phyloP scores from a whole-genome alignment of 2,329 filamentous ascomycete genomes.

The Xylariales sp. region DNA sequence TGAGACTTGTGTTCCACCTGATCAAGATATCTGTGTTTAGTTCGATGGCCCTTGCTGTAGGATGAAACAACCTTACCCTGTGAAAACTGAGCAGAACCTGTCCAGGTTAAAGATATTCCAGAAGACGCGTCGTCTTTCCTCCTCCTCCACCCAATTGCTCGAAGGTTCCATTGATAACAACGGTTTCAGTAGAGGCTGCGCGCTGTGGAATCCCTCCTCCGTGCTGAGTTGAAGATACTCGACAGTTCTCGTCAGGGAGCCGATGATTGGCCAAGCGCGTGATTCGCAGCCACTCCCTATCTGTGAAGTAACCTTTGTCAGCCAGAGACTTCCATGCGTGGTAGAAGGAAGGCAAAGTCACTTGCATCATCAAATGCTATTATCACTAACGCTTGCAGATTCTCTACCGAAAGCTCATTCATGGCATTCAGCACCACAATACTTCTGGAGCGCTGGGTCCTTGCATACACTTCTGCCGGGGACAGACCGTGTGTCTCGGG shows the following conservation, averaged over 20 bases:
- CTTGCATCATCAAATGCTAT: constrained; percentile 29
- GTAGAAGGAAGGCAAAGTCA: background rate
- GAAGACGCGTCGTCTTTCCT: constrained; percentile 26
- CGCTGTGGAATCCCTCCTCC: constrained; percentile 20
- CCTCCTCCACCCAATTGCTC: constrained; percentile 25
- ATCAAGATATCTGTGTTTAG: too few species aligned
- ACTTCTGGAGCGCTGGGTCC: constrained; percentile 12
- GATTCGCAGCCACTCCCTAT: constrained; percentile 21
- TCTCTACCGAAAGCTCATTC: constrained; percentile 24
- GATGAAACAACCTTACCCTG: too few species aligned
- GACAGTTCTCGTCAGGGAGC: constrained; percentile 28
- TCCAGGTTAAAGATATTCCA: constrained; percentile 30
- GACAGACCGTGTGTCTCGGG: too few species aligned
- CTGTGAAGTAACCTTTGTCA: constrained; percentile 10
- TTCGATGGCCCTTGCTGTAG: too few species aligned
- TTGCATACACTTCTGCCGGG: too few species aligned
- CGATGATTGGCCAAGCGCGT: constrained; percentile 29
- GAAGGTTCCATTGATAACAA: constrained; percentile 19
- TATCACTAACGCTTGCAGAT: constrained; percentile 27
- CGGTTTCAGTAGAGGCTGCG: constrained; percentile 17
- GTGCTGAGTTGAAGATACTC: constrained; percentile 27
- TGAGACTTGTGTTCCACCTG: constrained; percentile 29
- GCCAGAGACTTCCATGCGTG: too few species aligned
- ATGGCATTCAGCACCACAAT: constrained; percentile 23
- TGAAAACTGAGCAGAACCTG: constrained; percentile 12